phyloP scores from a whole-genome alignment of 2,329 filamentous ascomycete genomes.

The Neofusicoccum sp. region DNA sequence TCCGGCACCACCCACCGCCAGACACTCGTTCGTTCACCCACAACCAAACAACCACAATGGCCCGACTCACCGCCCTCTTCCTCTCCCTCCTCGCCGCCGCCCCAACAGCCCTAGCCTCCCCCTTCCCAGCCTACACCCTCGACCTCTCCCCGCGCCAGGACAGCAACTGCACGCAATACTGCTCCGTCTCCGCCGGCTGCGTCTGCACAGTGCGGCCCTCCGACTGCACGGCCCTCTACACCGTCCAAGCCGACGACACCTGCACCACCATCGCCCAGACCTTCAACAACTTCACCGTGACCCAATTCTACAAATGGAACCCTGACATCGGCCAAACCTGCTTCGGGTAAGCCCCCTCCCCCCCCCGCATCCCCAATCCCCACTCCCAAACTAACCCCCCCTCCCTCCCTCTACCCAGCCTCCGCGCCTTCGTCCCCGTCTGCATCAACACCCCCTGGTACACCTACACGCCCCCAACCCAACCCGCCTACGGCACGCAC shows the following conservation, averaged over 20 bases:
- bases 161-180: conserved; percentile 24
- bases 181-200: conserved; percentile 25
- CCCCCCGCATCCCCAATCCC: background rate
- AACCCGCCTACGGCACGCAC: conserved; percentile 23
- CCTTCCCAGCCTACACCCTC: conserved; percentile 6
- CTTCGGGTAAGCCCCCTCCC: background rate
- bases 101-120: background rate
- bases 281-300: conserved; percentile 35
- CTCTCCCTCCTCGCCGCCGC: background rate
- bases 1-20: too few relatives aligned
- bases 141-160: background rate
- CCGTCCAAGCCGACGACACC: conserved; percentile 30
- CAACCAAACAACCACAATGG: background rate
- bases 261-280: conserved; percentile 31
- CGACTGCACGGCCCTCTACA: conserved; percentile 29
- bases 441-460: conserved; percentile 31
- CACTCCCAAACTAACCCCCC: conserved; percentile 22
- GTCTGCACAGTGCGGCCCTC: conserved; percentile 26
- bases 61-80: background rate
- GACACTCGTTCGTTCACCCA: background rate
- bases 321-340: conserved; percentile 22
- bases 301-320: conserved; percentile 37
- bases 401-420: conserved; percentile 28
- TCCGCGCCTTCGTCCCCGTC: conserved; percentile 34
- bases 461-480: conserved; percentile 24